phyloP scores from a whole-genome alignment of 106 monocot genomes.

The Triglochin maritima region DNA sequence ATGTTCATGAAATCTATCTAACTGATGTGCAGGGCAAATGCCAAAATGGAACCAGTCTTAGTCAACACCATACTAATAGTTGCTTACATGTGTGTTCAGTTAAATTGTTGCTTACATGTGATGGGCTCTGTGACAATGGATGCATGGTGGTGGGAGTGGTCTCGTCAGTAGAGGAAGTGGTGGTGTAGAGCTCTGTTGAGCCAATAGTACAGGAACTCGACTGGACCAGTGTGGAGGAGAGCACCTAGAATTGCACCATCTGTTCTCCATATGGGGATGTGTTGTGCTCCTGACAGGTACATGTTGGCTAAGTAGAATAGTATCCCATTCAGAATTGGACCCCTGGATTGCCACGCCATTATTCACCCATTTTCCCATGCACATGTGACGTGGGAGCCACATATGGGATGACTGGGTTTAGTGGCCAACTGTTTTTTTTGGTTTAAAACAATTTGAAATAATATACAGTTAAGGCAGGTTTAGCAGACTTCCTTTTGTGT shows the following conservation, averaged over 20 bases:
- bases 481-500: no score
- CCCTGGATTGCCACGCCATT: no score
- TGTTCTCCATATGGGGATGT: conserved; percentile 39
- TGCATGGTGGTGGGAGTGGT: conserved; percentile 91
- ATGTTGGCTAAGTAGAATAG: conserved; percentile 31
- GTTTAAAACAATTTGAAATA: no score
- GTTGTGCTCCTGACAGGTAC: conserved; percentile 8
- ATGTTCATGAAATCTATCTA: conserved; percentile 79
- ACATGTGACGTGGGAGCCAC: no score
- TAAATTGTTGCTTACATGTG: conserved; percentile 46
- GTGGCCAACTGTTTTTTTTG: no score
- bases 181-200: conserved; percentile 84
- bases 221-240: conserved; percentile 51
- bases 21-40: conserved; percentile 15
- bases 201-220: conserved; percentile 99
- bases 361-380: no score
- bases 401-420: no score
- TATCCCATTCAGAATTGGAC: conserved; percentile 36
- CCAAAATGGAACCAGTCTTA: conserved; percentile 19
- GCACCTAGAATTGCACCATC: conserved; percentile 34
- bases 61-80: conserved; percentile 15
- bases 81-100: conserved; percentile 8
- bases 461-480: no score
- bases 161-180: conserved; percentile 84
- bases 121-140: conserved; percentile 93